Percentiles rank a stretch among this genome's conserved stretches.
Evolutionary conservation across 306 rosid species (phyloP).

Genomic region (Acacia acuminata): DNA sequence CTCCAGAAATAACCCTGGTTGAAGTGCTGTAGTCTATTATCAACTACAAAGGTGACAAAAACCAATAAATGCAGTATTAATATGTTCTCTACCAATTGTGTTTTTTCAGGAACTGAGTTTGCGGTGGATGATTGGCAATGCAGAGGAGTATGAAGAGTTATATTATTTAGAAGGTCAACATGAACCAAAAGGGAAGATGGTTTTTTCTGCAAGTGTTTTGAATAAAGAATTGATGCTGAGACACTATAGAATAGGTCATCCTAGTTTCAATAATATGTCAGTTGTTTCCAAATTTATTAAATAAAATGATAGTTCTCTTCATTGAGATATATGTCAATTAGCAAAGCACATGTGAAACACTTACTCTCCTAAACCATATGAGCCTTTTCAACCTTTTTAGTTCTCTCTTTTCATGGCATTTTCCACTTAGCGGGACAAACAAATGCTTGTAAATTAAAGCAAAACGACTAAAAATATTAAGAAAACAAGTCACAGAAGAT

Average conservation of each 20-base stretch:
- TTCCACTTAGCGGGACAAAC: background rate
- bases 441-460: conserved; percentile 23
- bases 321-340: background rate
- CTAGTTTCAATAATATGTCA: background rate
- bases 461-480: conserved; percentile 11
- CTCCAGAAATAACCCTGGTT: no score
- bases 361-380: background rate
- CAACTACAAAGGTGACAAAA: no score
- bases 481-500: conserved; percentile 17
- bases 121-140: no score
- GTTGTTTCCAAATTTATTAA: background rate
- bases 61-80: no score
- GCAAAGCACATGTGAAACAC: background rate
- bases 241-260: background rate
- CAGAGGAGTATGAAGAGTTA: background rate
- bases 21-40: no score
- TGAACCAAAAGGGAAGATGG: background rate
- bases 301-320: background rate
- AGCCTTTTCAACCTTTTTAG: background rate
- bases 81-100: no score
- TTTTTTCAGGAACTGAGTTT: no score
- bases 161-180: background rate
- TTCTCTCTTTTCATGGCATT: conserved; percentile 6
- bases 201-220: background rate
- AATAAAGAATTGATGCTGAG: background rate